Evolutionary conservation across 2,329 filamentous ascomycete species (phyloP).

Genomic region (Coniochaeta sp.): DNA sequence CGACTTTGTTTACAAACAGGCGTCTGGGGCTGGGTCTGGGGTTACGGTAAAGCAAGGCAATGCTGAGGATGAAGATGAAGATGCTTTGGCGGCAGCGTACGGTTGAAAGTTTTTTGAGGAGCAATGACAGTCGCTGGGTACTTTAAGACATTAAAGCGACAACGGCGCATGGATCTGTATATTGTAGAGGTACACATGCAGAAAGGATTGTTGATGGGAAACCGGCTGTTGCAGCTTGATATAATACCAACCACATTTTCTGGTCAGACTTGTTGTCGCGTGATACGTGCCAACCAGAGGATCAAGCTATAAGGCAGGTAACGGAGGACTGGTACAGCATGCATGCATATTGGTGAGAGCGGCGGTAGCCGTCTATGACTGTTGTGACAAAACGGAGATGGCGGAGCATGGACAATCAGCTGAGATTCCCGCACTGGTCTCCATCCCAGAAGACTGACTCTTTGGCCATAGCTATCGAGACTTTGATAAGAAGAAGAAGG

Average conservation of each 20-base stretch:
- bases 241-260: not conserved
- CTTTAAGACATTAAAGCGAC: not conserved
- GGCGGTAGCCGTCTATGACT: no score
- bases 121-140: no score
- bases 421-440: no score
- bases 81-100: not conserved
- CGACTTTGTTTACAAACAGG: constrained; percentile 30
- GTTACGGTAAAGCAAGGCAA: constrained; percentile 11
- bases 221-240: not conserved
- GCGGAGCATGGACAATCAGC: no score
- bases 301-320: no score
- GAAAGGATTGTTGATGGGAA: not conserved
- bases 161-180: not conserved
- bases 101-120: not conserved
- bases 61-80: constrained; percentile 5
- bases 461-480: no score
- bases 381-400: no score
- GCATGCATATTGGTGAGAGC: no score
- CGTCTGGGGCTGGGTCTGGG: constrained; percentile 5
- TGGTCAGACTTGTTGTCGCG: not conserved
- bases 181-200: not conserved
- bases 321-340: no score
- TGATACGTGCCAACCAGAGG: no score
- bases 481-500: no score
- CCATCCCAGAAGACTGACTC: no score